Evolutionary conservation across 306 rosid genomes (phyloP), one percentile per base, ranked within the genome.

Genomic region (Luffa aegyptiaca): DNA sequence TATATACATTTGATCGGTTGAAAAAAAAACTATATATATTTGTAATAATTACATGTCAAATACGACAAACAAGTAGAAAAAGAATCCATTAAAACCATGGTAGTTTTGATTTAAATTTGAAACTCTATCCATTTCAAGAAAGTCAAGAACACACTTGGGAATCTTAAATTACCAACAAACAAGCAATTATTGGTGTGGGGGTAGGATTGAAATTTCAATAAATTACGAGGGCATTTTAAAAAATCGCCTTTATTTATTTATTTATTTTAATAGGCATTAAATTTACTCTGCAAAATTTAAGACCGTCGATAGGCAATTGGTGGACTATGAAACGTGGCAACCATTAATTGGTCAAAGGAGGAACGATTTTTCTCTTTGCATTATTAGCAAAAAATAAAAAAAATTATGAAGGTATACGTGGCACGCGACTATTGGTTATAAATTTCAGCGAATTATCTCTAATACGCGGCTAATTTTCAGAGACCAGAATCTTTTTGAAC

Each of bases 401-500:
- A 12, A 57, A 49, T 49, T 13, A 49, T 49, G 12, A n/a, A 37
- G 20, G 80, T 42, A 41, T 6, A 77, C 80, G 71, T 76, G 80
- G 80, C 80, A 4, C 1, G 8, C 7, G 1, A 1, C 0, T 20
- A 57, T 77, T 77, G 70, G 80, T 0, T 12, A 26, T 20, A 37
- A 58, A 44, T 55, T 21, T 42, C 8, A 2, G 52, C 12, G 39
- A 56, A 37, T 39, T 57, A 56, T 76, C 80, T 42, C 16, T 57
- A 37, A 58, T 76, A 39, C 66, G 36, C 80, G 52, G 68, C 21
- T n/a, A 77, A 77, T 77, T 75, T 41, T 13, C n/a, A 21, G 55
- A 44, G 80, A 77, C 53, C 68, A 42, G 56, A 77, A 77, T 55
- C 65, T 76, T 76, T 56, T 76, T 76, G 69, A 56, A 76, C 68